phyloP scores from a whole-genome alignment of 331 rosid genomes.

The Malus hybrid region DNA sequence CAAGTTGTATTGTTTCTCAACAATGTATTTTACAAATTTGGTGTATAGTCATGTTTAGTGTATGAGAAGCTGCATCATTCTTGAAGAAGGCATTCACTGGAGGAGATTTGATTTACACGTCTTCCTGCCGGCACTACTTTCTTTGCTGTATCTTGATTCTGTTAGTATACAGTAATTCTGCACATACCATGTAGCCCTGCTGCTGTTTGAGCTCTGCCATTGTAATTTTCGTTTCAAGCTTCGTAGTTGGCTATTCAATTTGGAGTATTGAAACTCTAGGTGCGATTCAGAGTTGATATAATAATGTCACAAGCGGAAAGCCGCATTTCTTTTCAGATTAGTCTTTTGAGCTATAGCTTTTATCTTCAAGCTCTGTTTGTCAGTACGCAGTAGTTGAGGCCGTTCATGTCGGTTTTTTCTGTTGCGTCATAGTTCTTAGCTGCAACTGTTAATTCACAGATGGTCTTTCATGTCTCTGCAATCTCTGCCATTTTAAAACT shows the following conservation, averaged over 20 bases:
- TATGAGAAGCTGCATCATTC: not conserved
- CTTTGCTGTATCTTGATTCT: not conserved
- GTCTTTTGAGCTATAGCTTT: not conserved
- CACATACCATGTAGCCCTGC: not conserved
- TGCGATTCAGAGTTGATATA: not conserved
- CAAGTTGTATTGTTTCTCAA: slow-evolving; percentile 1
- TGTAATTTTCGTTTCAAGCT: not conserved
- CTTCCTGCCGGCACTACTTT: not conserved
- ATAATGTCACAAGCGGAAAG: not conserved
- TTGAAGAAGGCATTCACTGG: not conserved
- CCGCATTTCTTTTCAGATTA: not conserved
- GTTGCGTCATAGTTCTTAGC: not conserved
- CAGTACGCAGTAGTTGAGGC: not conserved
- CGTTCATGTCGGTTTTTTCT: not conserved
- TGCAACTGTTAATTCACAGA: not conserved
- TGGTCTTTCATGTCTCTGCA: not conserved
- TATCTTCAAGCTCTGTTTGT: not conserved
- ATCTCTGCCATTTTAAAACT: not conserved
- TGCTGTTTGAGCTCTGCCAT: not conserved
- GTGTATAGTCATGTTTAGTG: not conserved
- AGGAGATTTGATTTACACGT: not conserved
- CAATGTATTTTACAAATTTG: not conserved
- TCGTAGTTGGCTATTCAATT: not conserved
- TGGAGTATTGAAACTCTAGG: not conserved
- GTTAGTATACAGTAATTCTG: not conserved